These are phyloP conservation scores for Pisolithus thermaeus DNA, from an alignment of 1,284 basidiomycete genomes.

Conservation along the genomic window DNA sequence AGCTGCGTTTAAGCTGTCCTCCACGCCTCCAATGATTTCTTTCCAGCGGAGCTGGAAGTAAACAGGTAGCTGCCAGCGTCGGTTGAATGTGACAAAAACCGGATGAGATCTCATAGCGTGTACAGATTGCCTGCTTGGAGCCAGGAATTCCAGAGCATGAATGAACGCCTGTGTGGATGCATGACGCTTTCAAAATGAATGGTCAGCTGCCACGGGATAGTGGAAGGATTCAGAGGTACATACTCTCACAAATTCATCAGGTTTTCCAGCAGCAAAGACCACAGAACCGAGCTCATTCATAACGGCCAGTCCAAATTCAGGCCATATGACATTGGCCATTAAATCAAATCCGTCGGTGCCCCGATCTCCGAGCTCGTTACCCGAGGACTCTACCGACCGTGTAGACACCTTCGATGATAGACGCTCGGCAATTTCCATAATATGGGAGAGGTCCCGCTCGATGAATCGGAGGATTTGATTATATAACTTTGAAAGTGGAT, in stretches of 20 bases:
- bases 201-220: slow-evolving; percentile 5
- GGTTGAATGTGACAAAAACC: slow-evolving; percentile 68
- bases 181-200: slow-evolving; percentile 54
- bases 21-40: slow-evolving; percentile 77
- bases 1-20: slow-evolving; percentile 53
- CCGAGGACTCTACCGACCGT: slow-evolving; percentile 17
- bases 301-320: slow-evolving; percentile 72
- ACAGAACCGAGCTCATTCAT: slow-evolving; percentile 77
- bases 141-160: slow-evolving; percentile 75
- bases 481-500: slow-evolving; percentile 69
- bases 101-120: slow-evolving; percentile 68
- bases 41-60: slow-evolving; percentile 99
- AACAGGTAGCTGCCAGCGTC: slow-evolving; percentile 91
- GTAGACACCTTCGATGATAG: slow-evolving; percentile 45
- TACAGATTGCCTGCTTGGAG: slow-evolving; percentile 70
- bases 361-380: slow-evolving; percentile 2
- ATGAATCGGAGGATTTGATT: slow-evolving; percentile 81
- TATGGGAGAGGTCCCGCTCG: slow-evolving; percentile 59
- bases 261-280: slow-evolving; percentile 88
- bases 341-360: slow-evolving; percentile 60
- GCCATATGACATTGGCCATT: slow-evolving; percentile 85
- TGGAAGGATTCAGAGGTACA: neutral
- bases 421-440: slow-evolving; percentile 75
- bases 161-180: slow-evolving; percentile 81
- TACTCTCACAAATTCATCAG: slow-evolving; percentile 86